Evolutionary conservation across 495 filamentous ascomycete species (phyloP).

Genomic region (Sabuloglossum arenarium): DNA sequence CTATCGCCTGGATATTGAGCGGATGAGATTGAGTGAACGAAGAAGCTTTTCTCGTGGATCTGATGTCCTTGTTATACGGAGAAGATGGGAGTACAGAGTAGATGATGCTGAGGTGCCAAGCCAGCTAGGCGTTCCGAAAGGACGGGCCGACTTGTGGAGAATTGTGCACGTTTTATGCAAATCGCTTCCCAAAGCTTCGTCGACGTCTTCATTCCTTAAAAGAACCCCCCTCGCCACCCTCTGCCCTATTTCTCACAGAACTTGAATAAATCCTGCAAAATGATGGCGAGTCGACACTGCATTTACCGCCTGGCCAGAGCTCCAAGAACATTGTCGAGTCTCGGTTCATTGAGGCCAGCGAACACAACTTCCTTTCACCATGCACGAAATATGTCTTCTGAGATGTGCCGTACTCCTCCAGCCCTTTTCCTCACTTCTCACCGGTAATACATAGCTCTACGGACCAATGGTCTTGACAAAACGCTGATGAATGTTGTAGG

Average conservation of each 20-base stretch:
- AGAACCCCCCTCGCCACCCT: not conserved
- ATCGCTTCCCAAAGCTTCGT: not conserved
- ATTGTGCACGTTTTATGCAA: not conserved
- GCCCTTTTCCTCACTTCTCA: not conserved
- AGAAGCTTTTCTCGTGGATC: not conserved
- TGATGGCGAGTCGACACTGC: constrained; percentile 20
- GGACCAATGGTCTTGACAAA: not conserved
- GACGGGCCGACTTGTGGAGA: not conserved
- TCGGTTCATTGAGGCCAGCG: not conserved
- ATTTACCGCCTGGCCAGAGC: constrained; percentile 15
- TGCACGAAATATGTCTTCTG: not conserved
- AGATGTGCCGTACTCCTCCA: not conserved
- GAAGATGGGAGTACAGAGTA: too few species aligned
- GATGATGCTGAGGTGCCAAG: not conserved
- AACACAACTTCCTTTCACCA: not conserved
- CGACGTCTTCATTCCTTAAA: not conserved
- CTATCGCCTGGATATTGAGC: not conserved
- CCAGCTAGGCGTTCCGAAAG: not conserved
- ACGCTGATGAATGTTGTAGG: not conserved
- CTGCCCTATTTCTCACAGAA: not conserved
- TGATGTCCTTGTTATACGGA: too few species aligned
- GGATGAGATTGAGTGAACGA: not conserved
- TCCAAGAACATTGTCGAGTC: constrained; percentile 5
- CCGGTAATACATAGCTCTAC: not conserved
- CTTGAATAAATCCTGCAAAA: not conserved